phyloP scores from a whole-genome alignment of 2,329 filamentous ascomycete genomes.

The Didymosphaeria variabile region DNA sequence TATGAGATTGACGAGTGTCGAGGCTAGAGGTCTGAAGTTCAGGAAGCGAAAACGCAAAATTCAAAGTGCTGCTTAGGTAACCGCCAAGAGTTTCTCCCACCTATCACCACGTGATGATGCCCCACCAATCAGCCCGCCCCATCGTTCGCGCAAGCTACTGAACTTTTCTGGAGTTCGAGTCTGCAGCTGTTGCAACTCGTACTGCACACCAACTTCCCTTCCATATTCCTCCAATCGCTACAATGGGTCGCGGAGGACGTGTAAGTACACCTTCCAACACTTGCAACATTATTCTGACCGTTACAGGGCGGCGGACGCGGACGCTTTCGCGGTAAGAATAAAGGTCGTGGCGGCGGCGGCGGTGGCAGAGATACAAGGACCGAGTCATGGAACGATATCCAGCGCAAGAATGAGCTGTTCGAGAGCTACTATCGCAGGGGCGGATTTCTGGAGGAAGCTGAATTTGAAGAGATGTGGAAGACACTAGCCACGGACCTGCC shows the following conservation, averaged over 20 bases:
- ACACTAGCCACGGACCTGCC: conserved; percentile 84
- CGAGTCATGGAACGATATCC: conserved; percentile 63
- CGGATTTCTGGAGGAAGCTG: conserved; percentile 77
- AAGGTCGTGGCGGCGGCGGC: conserved; percentile 39
- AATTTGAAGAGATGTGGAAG: conserved; percentile 84
- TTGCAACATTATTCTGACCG: background rate
- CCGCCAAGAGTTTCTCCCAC: conserved; percentile 31
- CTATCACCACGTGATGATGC: conserved; percentile 16
- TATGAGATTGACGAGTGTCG: conserved; percentile 38
- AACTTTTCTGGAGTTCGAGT: conserved; percentile 38
- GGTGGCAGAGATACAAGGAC: conserved; percentile 38
- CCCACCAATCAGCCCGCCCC: conserved; percentile 29
- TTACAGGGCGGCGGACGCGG: conserved; percentile 31
- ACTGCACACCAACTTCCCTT: conserved; percentile 14
- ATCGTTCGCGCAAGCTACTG: conserved; percentile 26
- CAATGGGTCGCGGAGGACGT: conserved; percentile 32
- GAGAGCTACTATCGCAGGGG: conserved; percentile 82
- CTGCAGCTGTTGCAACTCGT: conserved; percentile 27
- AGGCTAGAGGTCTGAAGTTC: conserved; percentile 9
- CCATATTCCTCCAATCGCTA: conserved; percentile 21
- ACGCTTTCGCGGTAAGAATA: conserved; percentile 41
- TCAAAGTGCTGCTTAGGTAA: conserved; percentile 35
- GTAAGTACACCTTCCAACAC: conserved; percentile 8
- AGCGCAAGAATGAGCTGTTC: conserved; percentile 83
- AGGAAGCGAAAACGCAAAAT: conserved; percentile 35